Evolutionary conservation across 768 basidiomycete species (phyloP).

Genomic region (Leucosporidium creatinivorum): DNA sequence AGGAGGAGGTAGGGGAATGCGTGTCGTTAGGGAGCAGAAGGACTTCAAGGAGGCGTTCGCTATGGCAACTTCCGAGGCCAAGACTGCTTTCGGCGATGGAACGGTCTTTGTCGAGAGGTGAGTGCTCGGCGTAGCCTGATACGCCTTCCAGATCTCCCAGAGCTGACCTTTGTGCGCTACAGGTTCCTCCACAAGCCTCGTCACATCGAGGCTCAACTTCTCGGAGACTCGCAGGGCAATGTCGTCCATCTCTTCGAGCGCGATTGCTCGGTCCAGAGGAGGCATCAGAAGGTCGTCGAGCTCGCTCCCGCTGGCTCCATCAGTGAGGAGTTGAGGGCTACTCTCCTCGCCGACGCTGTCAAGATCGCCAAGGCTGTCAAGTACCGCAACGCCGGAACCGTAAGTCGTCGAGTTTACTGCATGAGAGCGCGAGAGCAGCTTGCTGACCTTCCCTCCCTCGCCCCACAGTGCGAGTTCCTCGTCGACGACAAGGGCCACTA

Average conservation of each 20-base stretch:
- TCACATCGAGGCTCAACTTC: constrained; percentile 94
- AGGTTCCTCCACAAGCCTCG: constrained; percentile 72
- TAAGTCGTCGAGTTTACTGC: constrained; percentile 36
- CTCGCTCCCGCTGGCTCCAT: constrained; percentile 94
- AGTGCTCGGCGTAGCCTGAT: constrained; percentile 65
- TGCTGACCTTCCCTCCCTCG: neutral
- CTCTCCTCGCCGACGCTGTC: constrained; percentile 82
- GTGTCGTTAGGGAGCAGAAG: constrained; percentile 88
- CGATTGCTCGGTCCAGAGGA: constrained; percentile 94
- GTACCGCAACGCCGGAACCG: constrained; percentile 95
- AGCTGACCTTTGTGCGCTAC: constrained; percentile 51
- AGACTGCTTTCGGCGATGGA: constrained; percentile 93
- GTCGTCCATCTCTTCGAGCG: constrained; percentile 97
- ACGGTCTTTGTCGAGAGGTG: constrained; percentile 94
- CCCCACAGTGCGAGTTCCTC: constrained; percentile 64
- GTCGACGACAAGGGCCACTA: constrained; percentile 97
- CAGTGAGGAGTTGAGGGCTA: constrained; percentile 79
- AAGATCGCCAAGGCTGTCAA: constrained; percentile 87
- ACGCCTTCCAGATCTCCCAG: constrained; percentile 59
- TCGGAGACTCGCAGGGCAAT: constrained; percentile 87
- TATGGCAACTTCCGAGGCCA: constrained; percentile 90
- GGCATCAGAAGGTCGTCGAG: constrained; percentile 97
- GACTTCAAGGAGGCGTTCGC: constrained; percentile 84
- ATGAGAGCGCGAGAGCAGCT: neutral
- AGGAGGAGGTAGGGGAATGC: constrained; percentile 80